Percentiles rank a stretch among this genome's conserved stretches.
These are phyloP conservation scores for Cryptococcus hybrid DNA, from an alignment of 1,284 basidiomycete species.

Conservation along the genomic window DNA sequence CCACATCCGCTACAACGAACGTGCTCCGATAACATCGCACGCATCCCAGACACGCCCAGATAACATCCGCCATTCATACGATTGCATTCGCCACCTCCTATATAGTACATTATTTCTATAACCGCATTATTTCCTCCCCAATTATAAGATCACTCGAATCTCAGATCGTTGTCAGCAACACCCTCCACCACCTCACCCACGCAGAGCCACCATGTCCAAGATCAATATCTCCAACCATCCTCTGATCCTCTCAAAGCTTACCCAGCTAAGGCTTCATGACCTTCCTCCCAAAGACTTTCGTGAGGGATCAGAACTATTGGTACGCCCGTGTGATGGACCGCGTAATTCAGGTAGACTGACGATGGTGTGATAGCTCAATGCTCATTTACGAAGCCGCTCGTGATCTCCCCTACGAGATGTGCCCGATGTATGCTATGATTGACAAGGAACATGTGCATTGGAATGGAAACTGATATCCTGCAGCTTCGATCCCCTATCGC, in stretches of 20 bases:
- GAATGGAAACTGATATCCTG: not conserved
- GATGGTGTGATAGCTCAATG: slow-evolving; percentile 27
- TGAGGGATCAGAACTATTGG: slow-evolving; percentile 36
- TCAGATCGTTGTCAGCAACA: no score
- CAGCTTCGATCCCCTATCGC: slow-evolving; percentile 50
- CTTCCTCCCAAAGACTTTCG: slow-evolving; percentile 44
- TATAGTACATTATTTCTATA: no score
- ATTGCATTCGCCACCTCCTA: no score
- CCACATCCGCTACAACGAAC: no score
- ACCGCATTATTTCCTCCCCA: no score
- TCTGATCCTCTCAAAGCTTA: slow-evolving; percentile 40
- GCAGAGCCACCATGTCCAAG: slow-evolving; percentile 4
- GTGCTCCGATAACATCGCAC: no score
- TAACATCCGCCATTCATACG: no score
- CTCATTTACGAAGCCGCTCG: slow-evolving; percentile 39
- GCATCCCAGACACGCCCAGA: no score
- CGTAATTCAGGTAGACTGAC: not conserved
- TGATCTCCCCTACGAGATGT: slow-evolving; percentile 27
- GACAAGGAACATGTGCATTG: not conserved
- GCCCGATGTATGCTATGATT: slow-evolving; percentile 28
- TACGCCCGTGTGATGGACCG: slow-evolving; percentile 16
- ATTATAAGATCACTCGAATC: no score
- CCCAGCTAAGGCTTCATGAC: slow-evolving; percentile 42
- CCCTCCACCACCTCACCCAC: no score
- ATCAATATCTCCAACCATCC: slow-evolving; percentile 39